Percentiles rank a stretch among this genome's conserved stretches.
Evolutionary conservation across 2,329 filamentous ascomycete genomes (phyloP).

Genomic region (Zymoseptoria brevis): DNA sequence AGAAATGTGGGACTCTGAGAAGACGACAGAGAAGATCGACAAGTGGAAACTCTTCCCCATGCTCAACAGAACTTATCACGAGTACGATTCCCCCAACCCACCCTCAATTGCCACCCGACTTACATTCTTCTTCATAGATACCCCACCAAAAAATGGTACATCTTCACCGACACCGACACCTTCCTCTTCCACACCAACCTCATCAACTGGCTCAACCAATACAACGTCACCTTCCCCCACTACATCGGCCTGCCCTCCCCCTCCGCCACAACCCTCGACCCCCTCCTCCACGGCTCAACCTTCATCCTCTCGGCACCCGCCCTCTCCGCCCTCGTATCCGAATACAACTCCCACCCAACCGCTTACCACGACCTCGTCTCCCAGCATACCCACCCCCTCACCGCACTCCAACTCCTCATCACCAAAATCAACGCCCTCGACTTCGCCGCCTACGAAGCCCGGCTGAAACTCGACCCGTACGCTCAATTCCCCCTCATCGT

Average conservation of each 20-base stretch:
- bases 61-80: slow-evolving; percentile 25
- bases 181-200: slow-evolving; percentile 36
- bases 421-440: neutral
- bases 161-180: slow-evolving; percentile 48
- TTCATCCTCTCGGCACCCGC: slow-evolving; percentile 18
- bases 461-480: neutral
- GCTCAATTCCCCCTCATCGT: neutral
- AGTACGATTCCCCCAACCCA: slow-evolving; percentile 33
- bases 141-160: slow-evolving; percentile 44
- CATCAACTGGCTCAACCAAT: slow-evolving; percentile 39
- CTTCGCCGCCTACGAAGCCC: neutral
- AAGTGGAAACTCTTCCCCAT: slow-evolving; percentile 49
- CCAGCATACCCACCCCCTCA: neutral
- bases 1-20: slow-evolving; percentile 21
- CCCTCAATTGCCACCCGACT: slow-evolving; percentile 48
- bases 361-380: neutral
- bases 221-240: slow-evolving; percentile 35
- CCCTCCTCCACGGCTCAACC: neutral
- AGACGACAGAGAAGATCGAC: slow-evolving; percentile 29
- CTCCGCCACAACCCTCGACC: slow-evolving; percentile 36
- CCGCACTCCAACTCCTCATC: neutral
- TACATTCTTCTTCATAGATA: slow-evolving; percentile 39
- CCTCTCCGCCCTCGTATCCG: neutral
- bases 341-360: neutral
- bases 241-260: slow-evolving; percentile 36